These are phyloP conservation scores for Phytopythium montanum DNA, from an alignment of 352 stramenopile species.

Conservation along the genomic window DNA sequence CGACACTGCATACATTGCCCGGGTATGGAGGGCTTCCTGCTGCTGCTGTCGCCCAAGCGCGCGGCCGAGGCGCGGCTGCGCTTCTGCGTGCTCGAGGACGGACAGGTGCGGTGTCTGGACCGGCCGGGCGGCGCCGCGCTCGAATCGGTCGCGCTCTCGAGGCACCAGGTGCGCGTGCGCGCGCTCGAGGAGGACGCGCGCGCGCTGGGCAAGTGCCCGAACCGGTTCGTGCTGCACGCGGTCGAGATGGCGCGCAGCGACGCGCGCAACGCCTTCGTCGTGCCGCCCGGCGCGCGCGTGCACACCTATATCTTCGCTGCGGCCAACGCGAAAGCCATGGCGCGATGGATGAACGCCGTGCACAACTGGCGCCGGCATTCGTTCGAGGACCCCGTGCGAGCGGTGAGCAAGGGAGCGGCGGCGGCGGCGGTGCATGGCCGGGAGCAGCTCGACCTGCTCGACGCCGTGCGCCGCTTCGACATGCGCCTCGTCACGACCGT, in stretches of 20 bases:
- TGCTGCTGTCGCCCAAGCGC: slow-evolving; percentile 46
- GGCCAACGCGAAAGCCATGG: slow-evolving; percentile 48
- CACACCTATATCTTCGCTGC: slow-evolving; percentile 48
- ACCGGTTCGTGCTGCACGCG: slow-evolving; percentile 55
- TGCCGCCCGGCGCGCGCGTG: slow-evolving; percentile 21
- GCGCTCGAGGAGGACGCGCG: slow-evolving; percentile 33
- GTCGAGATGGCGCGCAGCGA: slow-evolving; percentile 54
- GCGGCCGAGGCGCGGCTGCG: slow-evolving; percentile 37
- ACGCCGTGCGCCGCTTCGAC: slow-evolving; percentile 39
- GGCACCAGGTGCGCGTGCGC: slow-evolving; percentile 57
- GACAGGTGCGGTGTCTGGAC: slow-evolving; percentile 50
- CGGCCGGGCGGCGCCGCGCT: slow-evolving; percentile 28
- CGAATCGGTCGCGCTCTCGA: slow-evolving; percentile 51
- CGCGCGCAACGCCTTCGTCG: slow-evolving; percentile 34
- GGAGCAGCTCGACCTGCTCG: slow-evolving; percentile 12
- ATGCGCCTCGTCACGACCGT: slow-evolving; percentile 27
- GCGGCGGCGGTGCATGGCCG: slow-evolving; percentile 11
- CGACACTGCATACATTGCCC: not conserved
- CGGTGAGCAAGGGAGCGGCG: not conserved
- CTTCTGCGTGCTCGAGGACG: slow-evolving; percentile 71
- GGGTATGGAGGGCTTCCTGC: slow-evolving; percentile 71
- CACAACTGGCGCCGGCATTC: slow-evolving; percentile 69
- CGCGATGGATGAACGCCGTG: slow-evolving; percentile 61
- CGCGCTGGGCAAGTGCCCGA: slow-evolving; percentile 47
- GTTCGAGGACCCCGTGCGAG: slow-evolving; percentile 45